Base-by-base conservation (phyloP, 129 eudicot species). In the Arctium lappa region DNA sequence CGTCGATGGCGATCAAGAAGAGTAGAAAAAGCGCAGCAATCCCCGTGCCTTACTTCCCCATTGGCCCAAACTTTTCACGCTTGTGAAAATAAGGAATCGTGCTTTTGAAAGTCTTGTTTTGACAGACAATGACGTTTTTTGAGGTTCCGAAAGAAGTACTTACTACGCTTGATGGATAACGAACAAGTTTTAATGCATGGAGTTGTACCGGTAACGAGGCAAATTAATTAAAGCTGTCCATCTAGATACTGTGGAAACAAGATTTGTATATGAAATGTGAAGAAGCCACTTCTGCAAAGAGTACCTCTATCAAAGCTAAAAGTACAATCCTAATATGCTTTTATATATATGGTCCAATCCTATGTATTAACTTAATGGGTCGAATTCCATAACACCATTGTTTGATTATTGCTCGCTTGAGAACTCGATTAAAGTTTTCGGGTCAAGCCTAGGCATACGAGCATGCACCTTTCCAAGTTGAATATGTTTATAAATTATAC, bases 1-100 rank as follows among this genome's bases (percentile, higher is more conserved):
- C 62, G 39, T 56, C 16, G 8, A 71, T 56, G 82, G 46, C 3
- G 74, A 77, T 56, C 30, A 77, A 30, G 18, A 83, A 53, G 71
- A 36, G 62, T 68, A 8, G n/a, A n/a, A 68, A 38, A 31, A 44
- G 48, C 63, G 86, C 77, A 30, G 40, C 69, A 5, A 83, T 83
- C 53, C 86, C 75, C 1, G 79, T 78, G n/a, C 32, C 86, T 78
- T 72, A 83, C 53, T 83, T 83, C 42, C 79, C 83, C 5, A 6
- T 42, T 3, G 53, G 79, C 65, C 32, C 86, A 78, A 83, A 72
- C 9, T 44, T 40, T 60, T 83, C 83, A 60, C 18, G 68, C 75
- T 83, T 83, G 86, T 83, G 79, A 66, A 83, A 72, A 39, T 71
- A 46, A 40, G 10, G 27, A 65, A 65, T n/a, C 22, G 18, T 53